Conservation (phyloP, 768 basidiomycete genomes). For the Fibroporia radiculosa region DNA sequence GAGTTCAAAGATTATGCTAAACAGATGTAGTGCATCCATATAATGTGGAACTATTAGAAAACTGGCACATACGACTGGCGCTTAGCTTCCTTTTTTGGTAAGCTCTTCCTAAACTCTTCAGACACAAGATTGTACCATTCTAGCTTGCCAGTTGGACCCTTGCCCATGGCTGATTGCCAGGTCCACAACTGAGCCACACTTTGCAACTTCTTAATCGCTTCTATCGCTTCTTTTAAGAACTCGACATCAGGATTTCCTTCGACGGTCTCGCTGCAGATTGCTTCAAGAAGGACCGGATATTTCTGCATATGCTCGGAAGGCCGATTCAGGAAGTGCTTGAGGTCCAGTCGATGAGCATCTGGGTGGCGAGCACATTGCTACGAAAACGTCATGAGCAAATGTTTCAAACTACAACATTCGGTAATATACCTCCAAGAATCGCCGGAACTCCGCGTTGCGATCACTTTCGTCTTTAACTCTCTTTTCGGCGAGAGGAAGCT, state of each 20-base stretch:
- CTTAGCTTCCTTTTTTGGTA: slow-evolving; percentile 72
- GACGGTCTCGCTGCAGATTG: slow-evolving; percentile 77
- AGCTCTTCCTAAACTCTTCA: slow-evolving; percentile 47
- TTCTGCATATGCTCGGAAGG: slow-evolving; percentile 79
- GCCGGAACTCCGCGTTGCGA: slow-evolving; percentile 67
- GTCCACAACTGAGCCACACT: slow-evolving; percentile 76
- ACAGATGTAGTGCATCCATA: background rate
- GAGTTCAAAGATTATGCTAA: slow-evolving; percentile 84
- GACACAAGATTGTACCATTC: slow-evolving; percentile 89
- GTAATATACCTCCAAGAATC: slow-evolving; percentile 82
- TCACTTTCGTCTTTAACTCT: slow-evolving; percentile 82
- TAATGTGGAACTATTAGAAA: background rate
- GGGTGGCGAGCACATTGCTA: slow-evolving; percentile 46
- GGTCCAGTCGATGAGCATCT: slow-evolving; percentile 53
- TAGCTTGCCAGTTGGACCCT: slow-evolving; percentile 71
- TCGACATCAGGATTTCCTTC: slow-evolving; percentile 77
- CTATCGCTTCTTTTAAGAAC: slow-evolving; percentile 76
- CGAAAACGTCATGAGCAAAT: slow-evolving; percentile 15
- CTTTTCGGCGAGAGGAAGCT: slow-evolving; percentile 81
- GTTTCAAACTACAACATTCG: background rate
- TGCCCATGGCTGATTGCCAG: slow-evolving; percentile 86
- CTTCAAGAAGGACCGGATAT: slow-evolving; percentile 79
- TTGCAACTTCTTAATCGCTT: slow-evolving; percentile 77
- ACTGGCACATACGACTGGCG: slow-evolving; percentile 69
- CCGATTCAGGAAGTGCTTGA: slow-evolving; percentile 73